Conservation (phyloP, 2,329 filamentous ascomycete species). For the Laburnicola sp. region DNA sequence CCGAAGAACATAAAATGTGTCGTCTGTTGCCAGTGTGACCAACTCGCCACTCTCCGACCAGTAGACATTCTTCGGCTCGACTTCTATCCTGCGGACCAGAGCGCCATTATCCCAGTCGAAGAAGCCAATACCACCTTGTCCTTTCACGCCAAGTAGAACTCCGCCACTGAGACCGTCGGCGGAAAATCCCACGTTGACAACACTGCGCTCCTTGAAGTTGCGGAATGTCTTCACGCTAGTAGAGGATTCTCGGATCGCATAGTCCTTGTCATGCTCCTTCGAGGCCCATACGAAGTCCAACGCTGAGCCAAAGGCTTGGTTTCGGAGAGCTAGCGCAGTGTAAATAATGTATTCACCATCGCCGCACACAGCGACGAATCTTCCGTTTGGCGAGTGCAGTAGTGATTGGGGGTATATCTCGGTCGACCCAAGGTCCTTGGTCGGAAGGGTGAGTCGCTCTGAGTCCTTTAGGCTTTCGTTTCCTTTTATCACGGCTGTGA, state of each 20-base stretch:
- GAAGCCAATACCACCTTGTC: slow-evolving; percentile 90
- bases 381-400: slow-evolving; percentile 91
- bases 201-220: slow-evolving; percentile 95
- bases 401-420: slow-evolving; percentile 96
- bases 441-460: slow-evolving; percentile 79
- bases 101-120: slow-evolving; percentile 94
- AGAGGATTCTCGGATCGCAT: slow-evolving; percentile 90
- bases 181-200: slow-evolving; percentile 91
- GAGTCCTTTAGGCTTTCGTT: slow-evolving; percentile 89
- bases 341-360: slow-evolving; percentile 99
- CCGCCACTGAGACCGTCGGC: slow-evolving; percentile 90
- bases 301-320: slow-evolving; percentile 95
- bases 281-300: slow-evolving; percentile 96
- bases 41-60: slow-evolving; percentile 98
- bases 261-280: slow-evolving; percentile 98
- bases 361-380: slow-evolving; percentile 86
- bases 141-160: slow-evolving; percentile 88
- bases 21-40: slow-evolving; percentile 88
- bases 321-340: slow-evolving; percentile 92
- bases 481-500: slow-evolving; percentile 93
- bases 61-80: slow-evolving; percentile 73
- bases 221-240: slow-evolving; percentile 97
- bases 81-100: slow-evolving; percentile 89
- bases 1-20: slow-evolving; percentile 90
- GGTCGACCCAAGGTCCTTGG: slow-evolving; percentile 93